Percentiles rank a stretch among this genome's conserved stretches.
phyloP scores from a whole-genome alignment of 1,284 basidiomycete species.

The Apiotrichum montevideense region DNA sequence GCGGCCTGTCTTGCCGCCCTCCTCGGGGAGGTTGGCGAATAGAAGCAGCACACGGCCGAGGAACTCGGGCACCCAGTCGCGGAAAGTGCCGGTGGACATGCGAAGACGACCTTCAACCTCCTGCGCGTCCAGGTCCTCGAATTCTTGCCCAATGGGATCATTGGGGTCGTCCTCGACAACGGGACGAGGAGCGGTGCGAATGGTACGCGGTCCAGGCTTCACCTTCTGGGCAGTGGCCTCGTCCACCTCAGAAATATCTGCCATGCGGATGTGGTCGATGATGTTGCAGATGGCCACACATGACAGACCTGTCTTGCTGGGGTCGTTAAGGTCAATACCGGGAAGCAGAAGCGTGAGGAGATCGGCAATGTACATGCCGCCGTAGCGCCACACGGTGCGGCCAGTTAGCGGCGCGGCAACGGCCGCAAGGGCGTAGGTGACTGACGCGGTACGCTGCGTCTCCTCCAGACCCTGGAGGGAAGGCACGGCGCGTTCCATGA shows the following conservation, averaged over 20 bases:
- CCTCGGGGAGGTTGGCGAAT: conserved; percentile 90
- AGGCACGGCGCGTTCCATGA: conserved; percentile 84
- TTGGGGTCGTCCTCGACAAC: conserved; percentile 37
- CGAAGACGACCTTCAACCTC: conserved; percentile 40
- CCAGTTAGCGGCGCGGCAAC: conserved; percentile 73
- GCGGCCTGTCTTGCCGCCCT: conserved; percentile 46
- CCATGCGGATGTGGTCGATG: conserved; percentile 71
- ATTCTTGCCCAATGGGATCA: conserved; percentile 34
- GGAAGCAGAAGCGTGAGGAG: conserved; percentile 85
- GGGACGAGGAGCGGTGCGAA: conserved; percentile 21
- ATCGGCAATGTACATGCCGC: conserved; percentile 81
- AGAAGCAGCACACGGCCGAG: conserved; percentile 79
- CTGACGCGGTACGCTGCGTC: conserved; percentile 86
- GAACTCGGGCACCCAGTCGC: conserved; percentile 82
- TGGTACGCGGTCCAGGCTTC: conserved; percentile 23
- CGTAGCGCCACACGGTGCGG: conserved; percentile 65
- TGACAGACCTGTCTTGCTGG: conserved; percentile 64
- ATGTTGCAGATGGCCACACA: conserved; percentile 59
- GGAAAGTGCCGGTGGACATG: conserved; percentile 38
- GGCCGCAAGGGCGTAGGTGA: conserved; percentile 78
- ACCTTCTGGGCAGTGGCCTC: conserved; percentile 10
- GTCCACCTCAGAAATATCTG: conserved; percentile 40
- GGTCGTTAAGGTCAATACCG: conserved; percentile 69
- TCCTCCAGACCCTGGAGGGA: conserved; percentile 92
- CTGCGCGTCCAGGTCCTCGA: conserved; percentile 32